Evolutionary conservation across 1,284 basidiomycete genomes (phyloP).

Genomic region (Phlebopus sp.): DNA sequence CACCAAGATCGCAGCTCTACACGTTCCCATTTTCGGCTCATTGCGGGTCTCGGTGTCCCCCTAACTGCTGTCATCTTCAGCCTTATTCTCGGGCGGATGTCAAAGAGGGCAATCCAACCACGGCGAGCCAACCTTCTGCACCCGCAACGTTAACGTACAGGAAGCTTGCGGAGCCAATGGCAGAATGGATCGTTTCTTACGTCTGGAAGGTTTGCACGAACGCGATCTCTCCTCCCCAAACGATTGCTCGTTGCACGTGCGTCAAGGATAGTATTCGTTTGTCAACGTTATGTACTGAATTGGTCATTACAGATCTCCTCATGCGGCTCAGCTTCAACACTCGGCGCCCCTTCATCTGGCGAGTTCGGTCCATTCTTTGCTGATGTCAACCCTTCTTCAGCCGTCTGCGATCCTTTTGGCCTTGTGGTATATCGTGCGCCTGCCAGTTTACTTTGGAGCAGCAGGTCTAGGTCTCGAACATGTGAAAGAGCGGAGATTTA

Average conservation of each 20-base stretch:
- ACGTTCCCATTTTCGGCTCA: constrained; percentile 18
- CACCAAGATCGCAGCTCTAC: constrained; percentile 20
- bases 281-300: constrained; percentile 10
- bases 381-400: constrained; percentile 77
- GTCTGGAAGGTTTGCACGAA: constrained; percentile 78
- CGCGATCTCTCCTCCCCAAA: constrained; percentile 53
- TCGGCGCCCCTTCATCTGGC: constrained; percentile 47
- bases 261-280: constrained; percentile 19
- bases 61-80: constrained; percentile 18
- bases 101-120: constrained; percentile 15
- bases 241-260: constrained; percentile 47
- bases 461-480: constrained; percentile 43
- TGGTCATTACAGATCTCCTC: constrained; percentile 26
- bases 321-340: constrained; percentile 35
- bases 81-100: constrained; percentile 12
- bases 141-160: constrained; percentile 59
- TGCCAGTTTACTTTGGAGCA: constrained; percentile 67
- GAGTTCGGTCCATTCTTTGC: constrained; percentile 65
- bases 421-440: constrained; percentile 78
- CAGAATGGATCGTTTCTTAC: constrained; percentile 73
- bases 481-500: constrained; percentile 60
- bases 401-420: constrained; percentile 78
- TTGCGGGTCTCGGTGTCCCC: constrained; percentile 11
- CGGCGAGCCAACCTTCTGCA: constrained; percentile 34
- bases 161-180: constrained; percentile 69